These are phyloP conservation scores for Ceriops tagal DNA, from an alignment of 345 rosid genomes.

Conservation along the genomic window DNA sequence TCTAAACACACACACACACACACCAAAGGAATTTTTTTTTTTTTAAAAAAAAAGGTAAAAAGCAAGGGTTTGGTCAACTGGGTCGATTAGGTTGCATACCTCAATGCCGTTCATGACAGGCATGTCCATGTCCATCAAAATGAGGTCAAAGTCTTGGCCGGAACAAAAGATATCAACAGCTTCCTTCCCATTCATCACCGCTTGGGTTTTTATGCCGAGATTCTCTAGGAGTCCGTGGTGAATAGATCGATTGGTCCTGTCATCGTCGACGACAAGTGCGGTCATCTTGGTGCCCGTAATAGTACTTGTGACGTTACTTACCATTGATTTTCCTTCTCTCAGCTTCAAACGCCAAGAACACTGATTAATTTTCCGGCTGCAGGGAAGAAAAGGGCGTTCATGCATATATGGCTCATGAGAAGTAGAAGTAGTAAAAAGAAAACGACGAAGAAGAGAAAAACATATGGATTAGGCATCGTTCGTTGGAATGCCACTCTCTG, in stretches of 20 bases:
- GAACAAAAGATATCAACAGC: conserved; percentile 59
- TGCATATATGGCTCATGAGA: too few relatives aligned
- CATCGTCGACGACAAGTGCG: conserved; percentile 73
- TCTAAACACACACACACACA: too few relatives aligned
- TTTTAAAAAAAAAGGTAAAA: neutral
- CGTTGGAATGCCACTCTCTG: too few relatives aligned
- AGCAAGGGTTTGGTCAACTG: too few relatives aligned
- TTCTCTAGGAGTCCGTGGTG: conserved; percentile 49
- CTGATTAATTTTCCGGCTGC: too few relatives aligned
- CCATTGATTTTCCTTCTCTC: neutral
- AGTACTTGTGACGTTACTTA: neutral
- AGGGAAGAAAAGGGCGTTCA: too few relatives aligned
- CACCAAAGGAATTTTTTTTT: neutral
- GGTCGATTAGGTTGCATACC: conserved; percentile 30
- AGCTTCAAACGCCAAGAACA: neutral
- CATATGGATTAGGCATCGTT: too few relatives aligned
- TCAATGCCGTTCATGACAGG: conserved; percentile 79
- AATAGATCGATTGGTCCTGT: conserved; percentile 38
- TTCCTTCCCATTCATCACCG: conserved; percentile 59
- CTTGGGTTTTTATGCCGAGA: conserved; percentile 47
- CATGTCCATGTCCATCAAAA: conserved; percentile 92
- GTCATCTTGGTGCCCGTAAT: conserved; percentile 8
- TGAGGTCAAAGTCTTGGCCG: conserved; percentile 62
- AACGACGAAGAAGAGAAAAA: too few relatives aligned
- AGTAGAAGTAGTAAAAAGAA: too few relatives aligned